These are phyloP conservation scores for Trypanosoma conorhini DNA, from an alignment of 208 protist species.

Conservation along the genomic window DNA sequence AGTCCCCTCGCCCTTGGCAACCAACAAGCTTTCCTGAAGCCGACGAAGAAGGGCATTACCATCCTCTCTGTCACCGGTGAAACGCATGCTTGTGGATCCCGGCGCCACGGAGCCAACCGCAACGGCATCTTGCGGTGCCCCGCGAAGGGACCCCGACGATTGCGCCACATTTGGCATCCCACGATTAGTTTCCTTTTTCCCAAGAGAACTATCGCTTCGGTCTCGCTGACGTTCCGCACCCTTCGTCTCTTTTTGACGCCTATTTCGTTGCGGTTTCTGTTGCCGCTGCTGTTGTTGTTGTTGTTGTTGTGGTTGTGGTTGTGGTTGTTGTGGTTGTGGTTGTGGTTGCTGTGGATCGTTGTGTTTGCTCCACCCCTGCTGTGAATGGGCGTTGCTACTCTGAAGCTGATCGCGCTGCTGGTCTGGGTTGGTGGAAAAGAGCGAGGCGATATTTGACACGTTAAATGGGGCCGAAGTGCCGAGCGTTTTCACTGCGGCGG, in stretches of 20 bases:
- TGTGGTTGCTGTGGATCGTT: slow-evolving; percentile 4
- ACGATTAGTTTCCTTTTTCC: not conserved
- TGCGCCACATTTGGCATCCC: not conserved
- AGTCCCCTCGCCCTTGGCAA: not conserved
- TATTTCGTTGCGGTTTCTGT: not conserved
- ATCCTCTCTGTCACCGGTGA: slow-evolving; percentile 27
- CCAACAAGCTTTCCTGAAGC: slow-evolving; percentile 20
- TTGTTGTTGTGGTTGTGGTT: slow-evolving; percentile 22
- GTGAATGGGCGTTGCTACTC: not conserved
- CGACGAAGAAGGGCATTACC: slow-evolving; percentile 30
- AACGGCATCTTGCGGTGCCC: not conserved
- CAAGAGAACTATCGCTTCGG: not conserved
- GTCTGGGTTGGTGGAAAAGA: slow-evolving; percentile 37
- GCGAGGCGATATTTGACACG: slow-evolving; percentile 15
- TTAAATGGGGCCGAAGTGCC: slow-evolving; percentile 17
- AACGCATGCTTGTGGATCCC: slow-evolving; percentile 9
- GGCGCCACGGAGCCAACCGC: not conserved
- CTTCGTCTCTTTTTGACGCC: slow-evolving; percentile 3
- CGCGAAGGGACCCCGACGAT: not conserved
- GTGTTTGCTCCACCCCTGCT: slow-evolving; percentile 8
- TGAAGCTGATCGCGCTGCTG: not conserved
- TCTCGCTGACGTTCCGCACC: not conserved
- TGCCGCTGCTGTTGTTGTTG: not conserved
- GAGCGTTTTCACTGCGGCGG: slow-evolving; percentile 6
- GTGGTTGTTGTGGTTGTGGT: slow-evolving; percentile 10